Evolutionary conservation across 441 rosid species (phyloP), one percentile per base, ranked within the genome.

Genomic region (Aleurites moluccanus): DNA sequence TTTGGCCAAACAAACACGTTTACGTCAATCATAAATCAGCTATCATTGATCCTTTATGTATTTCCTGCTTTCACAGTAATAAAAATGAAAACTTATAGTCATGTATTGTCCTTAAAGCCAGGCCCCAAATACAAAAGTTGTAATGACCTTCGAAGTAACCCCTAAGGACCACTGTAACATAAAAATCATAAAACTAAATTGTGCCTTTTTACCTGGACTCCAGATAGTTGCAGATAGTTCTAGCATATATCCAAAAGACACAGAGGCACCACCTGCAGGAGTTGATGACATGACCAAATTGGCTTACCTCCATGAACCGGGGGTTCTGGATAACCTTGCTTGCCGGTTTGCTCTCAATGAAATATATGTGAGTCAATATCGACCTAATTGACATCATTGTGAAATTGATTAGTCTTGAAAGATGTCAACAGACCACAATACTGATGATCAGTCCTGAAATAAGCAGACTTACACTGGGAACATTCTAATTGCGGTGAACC

Each of bases 261-360:
- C 85, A 27, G 90, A 91, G 78, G 92, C 86, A 0, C 89, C 90
- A 0, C 83, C 88, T 56, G 88, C 86, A 61, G 90, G 93, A 79
- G 96, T 91, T n/a, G 91, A 91, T 53, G 96, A 91, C 80, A 91
- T 89, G 96, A 89, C 92, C 45, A 91, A 88, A 79, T 70, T 89
- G 49, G 86, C 93, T 63, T 91, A 89, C 81, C 85, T 91, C 65
- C 92, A 91, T 75, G 96, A 91, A 75, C 96, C 92, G 65, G 91
- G 93, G 79, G 96, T 91, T 69, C 84, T 89, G 53, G 79, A 89
- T 52, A 91, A 91, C 82, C 88, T 91, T 1, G 86, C 79, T 56
- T 81, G 87, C 75, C 82, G 96, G 57, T 91, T 81, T 79, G 76
- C 80, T 18, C 60, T 88, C 44, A 89, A 91, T 75, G 96, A 91